Conservation (phyloP, 768 basidiomycete species). For the Russula griseocarnosa region DNA sequence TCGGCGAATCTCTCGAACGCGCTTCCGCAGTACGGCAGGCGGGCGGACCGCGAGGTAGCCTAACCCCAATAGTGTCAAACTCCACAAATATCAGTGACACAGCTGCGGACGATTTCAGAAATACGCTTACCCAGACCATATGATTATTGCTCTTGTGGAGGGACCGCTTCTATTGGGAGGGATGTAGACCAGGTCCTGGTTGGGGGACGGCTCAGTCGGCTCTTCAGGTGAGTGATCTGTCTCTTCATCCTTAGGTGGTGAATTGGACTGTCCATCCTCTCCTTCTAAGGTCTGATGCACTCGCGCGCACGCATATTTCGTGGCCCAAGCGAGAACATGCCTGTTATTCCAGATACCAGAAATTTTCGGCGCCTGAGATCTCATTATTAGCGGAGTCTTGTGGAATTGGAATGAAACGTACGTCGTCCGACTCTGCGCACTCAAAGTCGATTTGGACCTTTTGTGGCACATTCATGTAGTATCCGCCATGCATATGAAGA, state of each 20-base stretch:
- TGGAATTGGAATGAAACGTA: slow-evolving; percentile 20
- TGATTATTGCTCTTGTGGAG: slow-evolving; percentile 1
- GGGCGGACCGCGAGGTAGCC: slow-evolving; percentile 18
- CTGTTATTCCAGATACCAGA: slow-evolving; percentile 32
- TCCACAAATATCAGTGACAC: slow-evolving; percentile 1
- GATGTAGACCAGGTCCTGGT: slow-evolving; percentile 11
- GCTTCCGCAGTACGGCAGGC: slow-evolving; percentile 6
- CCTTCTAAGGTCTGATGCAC: slow-evolving; percentile 13
- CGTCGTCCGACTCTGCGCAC: slow-evolving; percentile 33
- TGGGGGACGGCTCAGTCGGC: neutral
- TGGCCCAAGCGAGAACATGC: slow-evolving; percentile 32
- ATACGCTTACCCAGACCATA: slow-evolving; percentile 19
- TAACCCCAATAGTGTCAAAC: slow-evolving; percentile 7
- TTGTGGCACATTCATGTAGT: slow-evolving; percentile 32
- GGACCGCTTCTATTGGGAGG: neutral
- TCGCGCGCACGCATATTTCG: slow-evolving; percentile 33
- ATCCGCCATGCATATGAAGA: slow-evolving; percentile 32
- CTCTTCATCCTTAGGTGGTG: slow-evolving; percentile 25
- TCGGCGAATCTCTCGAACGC: slow-evolving; percentile 13
- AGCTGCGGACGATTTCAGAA: neutral
- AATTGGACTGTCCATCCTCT: slow-evolving; percentile 14
- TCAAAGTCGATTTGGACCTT: slow-evolving; percentile 32
- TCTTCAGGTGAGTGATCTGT: neutral
- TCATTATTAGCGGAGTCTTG: neutral
- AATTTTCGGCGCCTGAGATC: slow-evolving; percentile 16